Base-by-base conservation (phyloP, 208 protist genomes). In the Leishmania gerbilli region DNA sequence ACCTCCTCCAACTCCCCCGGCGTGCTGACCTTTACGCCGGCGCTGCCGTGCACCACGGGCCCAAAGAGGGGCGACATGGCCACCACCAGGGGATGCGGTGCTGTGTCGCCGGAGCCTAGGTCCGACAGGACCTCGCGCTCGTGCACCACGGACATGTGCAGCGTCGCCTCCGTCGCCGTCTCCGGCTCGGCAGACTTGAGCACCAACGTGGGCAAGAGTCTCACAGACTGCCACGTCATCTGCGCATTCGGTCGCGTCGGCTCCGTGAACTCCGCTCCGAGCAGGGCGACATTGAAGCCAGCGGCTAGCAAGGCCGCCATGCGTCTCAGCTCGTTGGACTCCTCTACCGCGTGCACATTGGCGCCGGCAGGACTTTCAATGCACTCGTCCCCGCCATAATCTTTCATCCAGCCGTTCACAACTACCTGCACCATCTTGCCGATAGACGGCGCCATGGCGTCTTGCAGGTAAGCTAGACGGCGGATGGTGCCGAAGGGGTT, bases 311-410 rank as follows among this genome's bases (percentile, higher is more conserved):
- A 69, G 62, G 62, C 76, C 21, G 69, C n/a, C 81, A 95, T 79
- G 49, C 88, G 88, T 27, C 72, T 53, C 49, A 90, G 74, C 74
- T 93, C 85, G 71, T 88, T 87, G 51, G 89, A 92, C 71, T 80
- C 68, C 40, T 51, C 42, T 31, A 49, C 86, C 31, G 74, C 37
- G 45, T 49, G 55, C 40, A 37, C n/a, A 60, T 45, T 77, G 34
- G 37, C 80, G 51, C 37, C 74, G 4, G 76, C 40, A 27, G 80
- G 71, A 51, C 78, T 74, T 53, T 80, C 47, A 69, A 91, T 85
- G 82, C 86, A 89, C 84, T 95, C 91, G 74, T 95, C 86, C 56
- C 92, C 90, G 40, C 85, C 84, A 67, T 84, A 92, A 24, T 79
- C 84, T 80, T 91, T 93, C 69, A 74, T 88, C 74, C 78, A 77